Percentiles rank a stretch among this genome's conserved stretches.
phyloP scores from a whole-genome alignment of 1,284 basidiomycete genomes.

The Xerocomus nothofagi region DNA sequence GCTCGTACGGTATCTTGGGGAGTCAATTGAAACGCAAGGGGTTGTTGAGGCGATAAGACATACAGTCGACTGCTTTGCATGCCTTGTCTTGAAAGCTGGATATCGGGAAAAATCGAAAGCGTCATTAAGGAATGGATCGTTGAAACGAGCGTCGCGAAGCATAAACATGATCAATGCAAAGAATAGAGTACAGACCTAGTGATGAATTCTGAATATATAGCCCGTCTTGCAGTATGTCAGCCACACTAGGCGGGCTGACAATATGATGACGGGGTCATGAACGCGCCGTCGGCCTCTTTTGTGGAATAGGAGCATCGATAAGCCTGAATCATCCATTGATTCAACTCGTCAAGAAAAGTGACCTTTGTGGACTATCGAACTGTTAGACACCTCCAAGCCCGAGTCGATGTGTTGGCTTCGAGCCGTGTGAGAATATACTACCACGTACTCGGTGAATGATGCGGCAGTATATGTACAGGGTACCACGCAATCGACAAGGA shows the following conservation, averaged over 20 bases:
- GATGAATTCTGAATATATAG: conserved; percentile 1
- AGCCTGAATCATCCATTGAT: background rate
- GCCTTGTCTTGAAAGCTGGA: conserved; percentile 8
- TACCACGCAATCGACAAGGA: too few species aligned
- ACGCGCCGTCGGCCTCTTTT: background rate
- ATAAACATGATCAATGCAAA: conserved; percentile 1
- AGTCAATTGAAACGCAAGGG: background rate
- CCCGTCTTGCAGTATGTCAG: conserved; percentile 8
- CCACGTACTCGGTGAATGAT: too few species aligned
- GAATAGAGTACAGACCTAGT: background rate
- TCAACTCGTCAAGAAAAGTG: background rate
- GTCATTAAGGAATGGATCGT: conserved; percentile 23
- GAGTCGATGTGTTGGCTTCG: too few species aligned
- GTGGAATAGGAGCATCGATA: too few species aligned
- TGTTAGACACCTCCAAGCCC: too few species aligned
- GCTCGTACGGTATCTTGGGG: background rate
- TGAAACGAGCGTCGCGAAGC: conserved; percentile 25
- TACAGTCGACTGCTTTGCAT: conserved; percentile 4
- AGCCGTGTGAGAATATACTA: too few species aligned
- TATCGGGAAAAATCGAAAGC: conserved; percentile 26
- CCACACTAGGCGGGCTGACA: conserved; percentile 19
- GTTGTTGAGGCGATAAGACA: background rate
- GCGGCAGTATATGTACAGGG: too few species aligned
- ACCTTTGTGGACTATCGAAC: too few species aligned
- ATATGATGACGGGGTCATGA: background rate